Evolutionary conservation across 2,329 filamentous ascomycete genomes (phyloP).

Genomic region (Aspergillus melleus): DNA sequence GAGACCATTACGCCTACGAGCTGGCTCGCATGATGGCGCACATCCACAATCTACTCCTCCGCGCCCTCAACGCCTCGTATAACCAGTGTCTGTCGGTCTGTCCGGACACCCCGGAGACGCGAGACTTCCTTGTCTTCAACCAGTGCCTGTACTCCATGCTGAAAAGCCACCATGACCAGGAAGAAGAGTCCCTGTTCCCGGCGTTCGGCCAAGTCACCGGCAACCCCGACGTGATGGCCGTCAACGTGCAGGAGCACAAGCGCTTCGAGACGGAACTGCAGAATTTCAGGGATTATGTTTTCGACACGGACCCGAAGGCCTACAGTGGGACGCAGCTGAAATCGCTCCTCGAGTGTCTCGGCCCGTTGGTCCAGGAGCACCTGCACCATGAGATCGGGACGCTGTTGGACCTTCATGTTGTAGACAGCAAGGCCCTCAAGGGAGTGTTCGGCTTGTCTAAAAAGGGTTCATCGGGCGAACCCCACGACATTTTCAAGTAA

Average conservation of each 20-base stretch:
- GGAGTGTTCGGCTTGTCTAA: not conserved
- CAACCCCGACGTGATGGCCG: not conserved
- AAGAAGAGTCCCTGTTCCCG: not conserved
- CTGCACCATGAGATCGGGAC: not conserved
- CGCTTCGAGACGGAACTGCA: not conserved
- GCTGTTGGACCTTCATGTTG: not conserved
- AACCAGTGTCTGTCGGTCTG: not conserved
- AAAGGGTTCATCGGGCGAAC: not conserved
- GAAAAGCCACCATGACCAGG: not conserved
- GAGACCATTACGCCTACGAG: not conserved
- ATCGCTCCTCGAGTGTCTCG: not conserved
- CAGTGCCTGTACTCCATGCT: not conserved
- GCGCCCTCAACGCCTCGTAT: not conserved
- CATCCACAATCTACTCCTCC: not conserved
- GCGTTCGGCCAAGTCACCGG: not conserved
- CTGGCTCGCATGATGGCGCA: not conserved
- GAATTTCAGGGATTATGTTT: not conserved
- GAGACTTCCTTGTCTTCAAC: not conserved
- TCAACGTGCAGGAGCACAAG: not conserved
- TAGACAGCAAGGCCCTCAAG: not conserved
- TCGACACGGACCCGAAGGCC: not conserved
- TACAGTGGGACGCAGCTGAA: not conserved
- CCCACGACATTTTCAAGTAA: not conserved
- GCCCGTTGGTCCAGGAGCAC: not conserved
- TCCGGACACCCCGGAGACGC: not conserved